Evolutionary conservation across 768 basidiomycete species (phyloP), one percentile per base, ranked within the genome.

Genomic region (Dacryopinax spathularia): DNA sequence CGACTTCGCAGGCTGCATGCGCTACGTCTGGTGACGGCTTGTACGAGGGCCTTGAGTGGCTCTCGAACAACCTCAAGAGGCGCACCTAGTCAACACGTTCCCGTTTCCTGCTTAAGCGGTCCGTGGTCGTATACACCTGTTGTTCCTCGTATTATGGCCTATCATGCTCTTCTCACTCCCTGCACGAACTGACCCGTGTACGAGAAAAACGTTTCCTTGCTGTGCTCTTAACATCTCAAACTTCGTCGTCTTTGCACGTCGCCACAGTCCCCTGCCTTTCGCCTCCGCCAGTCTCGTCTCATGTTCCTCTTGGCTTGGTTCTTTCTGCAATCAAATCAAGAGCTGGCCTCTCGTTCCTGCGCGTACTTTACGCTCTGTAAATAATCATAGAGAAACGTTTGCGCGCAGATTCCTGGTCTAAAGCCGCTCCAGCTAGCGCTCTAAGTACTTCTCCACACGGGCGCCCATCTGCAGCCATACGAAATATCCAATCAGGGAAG

Each of bases 1-100:
- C 15, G 29, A 43, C 34, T 27, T 2, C 43, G 44, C 77, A 99
- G 90, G 91, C 95, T 68, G 93, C 96, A 44, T 99, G 95, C 73
- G 96, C 96, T 63, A 97, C 96, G 44, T 94, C 90, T 69, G 96
- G 95, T 68, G 96, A 98, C 74, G 96, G 96, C 79, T 81, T 98
- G 64, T 98, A 98, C 75, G 95, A 97, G 78, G 95, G 95, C 76
- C 81, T 96, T 70, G 94, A 97, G 79, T 97, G 93, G 95, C 75
- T 56, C 48, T 56, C 48, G 13, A 10, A 56, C 12, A 56, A 56
- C 48, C 25, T 56, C 48, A 56, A 56, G 48, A 56, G 20, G 48
- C 48, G 48, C 6, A 56, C 48, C 29, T 76, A 41, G 69, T 74
- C 31, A 34, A n/a, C 2, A 37, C 15, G 1, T 35, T 43, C 10